Evolutionary conservation across 768 basidiomycete species (phyloP), one percentile per base, ranked within the genome.

Genomic region (Hygrophoropsis aurantiaca): DNA sequence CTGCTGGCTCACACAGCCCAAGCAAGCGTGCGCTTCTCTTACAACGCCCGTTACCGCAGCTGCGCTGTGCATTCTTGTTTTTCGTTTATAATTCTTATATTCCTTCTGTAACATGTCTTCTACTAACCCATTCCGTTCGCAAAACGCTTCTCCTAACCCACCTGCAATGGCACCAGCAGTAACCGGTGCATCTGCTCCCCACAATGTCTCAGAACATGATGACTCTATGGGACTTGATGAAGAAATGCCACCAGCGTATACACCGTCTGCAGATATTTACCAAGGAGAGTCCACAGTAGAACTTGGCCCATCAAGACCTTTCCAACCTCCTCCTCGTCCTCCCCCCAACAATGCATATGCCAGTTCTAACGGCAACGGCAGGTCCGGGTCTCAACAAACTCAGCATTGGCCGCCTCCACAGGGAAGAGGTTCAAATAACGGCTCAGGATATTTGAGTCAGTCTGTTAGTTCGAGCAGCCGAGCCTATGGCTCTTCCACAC

Each of bases 211-310:
- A 4, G 58, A 41, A 34, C 52, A 21, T 9, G 9, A 16, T 7
- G 36, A 38, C 20, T 16, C 36, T 16, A 9, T 38, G 24, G 52
- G 55, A 11, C 51, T 75, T 21, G 60, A 67, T 2, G 83, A 82
- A n/a, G 81, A 83, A 16, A 66, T 71, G 10, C 87, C 87, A 1
- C 88, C 88, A 1, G 80, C 87, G 1, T 90, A 90, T 56, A 86
- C 86, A 0, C 68, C 79, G 0, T 53, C 73, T 2, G 77, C 87
- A 3, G 74, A 82, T 39, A 39, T 70, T 15, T 53, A 61, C 37
- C 68, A 75, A 3, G 88, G 85, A 11, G 88, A 90, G 58, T 65
- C 72, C 1, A 80, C 84, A 0, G 50, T 90, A 2, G 80, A 86
- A 44, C 65, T 75, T 16, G 87, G 88, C 0, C 87, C 87, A 0